Base-by-base conservation (phyloP, 1,139 yeast species). In the Suhomyces yuchorum region DNA sequence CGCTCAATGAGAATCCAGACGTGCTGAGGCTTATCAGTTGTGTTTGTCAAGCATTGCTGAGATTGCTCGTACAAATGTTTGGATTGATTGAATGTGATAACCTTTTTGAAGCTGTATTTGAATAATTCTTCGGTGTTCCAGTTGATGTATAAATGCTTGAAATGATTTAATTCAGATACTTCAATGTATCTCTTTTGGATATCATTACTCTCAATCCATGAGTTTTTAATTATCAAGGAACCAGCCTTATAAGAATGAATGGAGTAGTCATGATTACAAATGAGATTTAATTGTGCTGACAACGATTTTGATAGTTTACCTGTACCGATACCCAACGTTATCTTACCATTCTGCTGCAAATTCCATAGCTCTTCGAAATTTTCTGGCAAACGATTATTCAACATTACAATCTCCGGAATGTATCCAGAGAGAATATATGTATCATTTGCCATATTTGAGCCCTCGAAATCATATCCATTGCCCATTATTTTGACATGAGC, bases 371-470 rank as follows among this genome's bases (percentile, higher is more conserved):
- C 53, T 12, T 56, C 62, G 37, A 68, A 59, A 40, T 56, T 48
- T 2, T 43, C 42, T 1, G 68, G 67, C 14, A 69, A 43, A 40
- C 58, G 49, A 51, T 66, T 65, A 40, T 59, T 58, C 47, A 51
- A 59, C 6, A 71, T 56, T 1, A 78, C 56, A 34, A 82, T 80
- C 53, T 87, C 91, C 0, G 96, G 96, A 2, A 85, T 62, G 86
- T 89, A 90, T 0, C 92, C 91, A 3, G 83, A 73, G 7, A 90
- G 56, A 42, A 81, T 67, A 56, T 69, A 87, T 0, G 88, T 79
- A 57, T 88, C 97, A n/a, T 78, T 71, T 1, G 90, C 87, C 61
- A 88, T 82, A 61, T 90, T 89, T 0, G 96, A 89, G 0, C 97
- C 97, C 5, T 63, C 61, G 47, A 82, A 81, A n/a, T 73, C 67